Conservation (phyloP, 768 basidiomycete genomes). For the Pleurotus pulmonarius region DNA sequence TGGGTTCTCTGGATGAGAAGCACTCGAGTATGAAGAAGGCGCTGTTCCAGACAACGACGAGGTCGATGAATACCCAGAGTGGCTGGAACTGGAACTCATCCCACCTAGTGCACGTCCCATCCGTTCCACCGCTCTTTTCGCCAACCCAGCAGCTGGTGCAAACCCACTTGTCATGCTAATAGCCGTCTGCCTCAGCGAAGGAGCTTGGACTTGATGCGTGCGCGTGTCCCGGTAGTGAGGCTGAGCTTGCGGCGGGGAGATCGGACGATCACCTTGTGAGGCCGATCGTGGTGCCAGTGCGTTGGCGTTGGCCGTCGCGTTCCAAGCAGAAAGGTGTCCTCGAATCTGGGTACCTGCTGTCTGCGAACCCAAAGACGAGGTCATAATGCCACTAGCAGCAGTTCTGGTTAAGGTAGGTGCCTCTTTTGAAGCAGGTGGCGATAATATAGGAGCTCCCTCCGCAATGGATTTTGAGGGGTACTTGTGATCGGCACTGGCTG, state of each 20-base stretch:
- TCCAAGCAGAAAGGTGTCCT: conserved; percentile 47
- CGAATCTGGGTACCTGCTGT: conserved; percentile 40
- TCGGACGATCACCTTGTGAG: background rate
- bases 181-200: conserved; percentile 56
- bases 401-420: conserved; percentile 38
- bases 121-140: conserved; percentile 75
- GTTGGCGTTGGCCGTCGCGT: conserved; percentile 21
- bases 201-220: conserved; percentile 6
- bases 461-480: conserved; percentile 29
- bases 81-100: conserved; percentile 34
- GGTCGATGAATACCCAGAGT: conserved; percentile 39
- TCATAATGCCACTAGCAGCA: conserved; percentile 38
- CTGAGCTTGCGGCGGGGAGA: conserved; percentile 17
- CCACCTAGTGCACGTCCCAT: conserved; percentile 65
- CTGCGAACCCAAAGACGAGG: conserved; percentile 27
- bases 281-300: background rate
- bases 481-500: conserved; percentile 20
- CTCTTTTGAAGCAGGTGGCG: conserved; percentile 27
- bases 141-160: conserved; percentile 70
- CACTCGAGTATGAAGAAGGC: conserved; percentile 32
- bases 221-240: conserved; percentile 14
- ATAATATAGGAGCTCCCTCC: conserved; percentile 24
- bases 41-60: conserved; percentile 40
- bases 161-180: conserved; percentile 69
- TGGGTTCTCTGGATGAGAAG: conserved; percentile 21